Base-by-base conservation (phyloP, 2,329 filamentous ascomycete species). In the Zymoseptoria pseudotritici region DNA sequence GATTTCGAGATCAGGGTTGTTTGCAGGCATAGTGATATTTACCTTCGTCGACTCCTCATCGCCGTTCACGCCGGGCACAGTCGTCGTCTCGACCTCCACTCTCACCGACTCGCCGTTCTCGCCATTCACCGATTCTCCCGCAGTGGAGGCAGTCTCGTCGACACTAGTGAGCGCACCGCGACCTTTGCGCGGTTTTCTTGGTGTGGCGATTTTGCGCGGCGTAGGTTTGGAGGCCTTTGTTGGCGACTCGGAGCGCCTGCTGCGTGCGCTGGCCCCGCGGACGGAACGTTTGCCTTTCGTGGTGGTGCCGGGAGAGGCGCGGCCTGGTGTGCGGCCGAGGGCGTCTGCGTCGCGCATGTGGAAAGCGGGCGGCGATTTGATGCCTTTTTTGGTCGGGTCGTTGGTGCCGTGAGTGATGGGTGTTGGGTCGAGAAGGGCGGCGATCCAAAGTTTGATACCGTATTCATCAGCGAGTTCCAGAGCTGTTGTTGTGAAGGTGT, bases 381-480 rank as follows among this genome's bases (percentile, higher is more conserved):
- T 96, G 62, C 82, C 84, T 82, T 58, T 90, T 83, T 67, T 70
- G 36, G 36, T 17, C 6, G 69, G 66, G 65, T 87, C 87, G 65
- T 85, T 84, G 24, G 83, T 79, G 57, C 80, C 82, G 70, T 83
- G 83, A 53, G 79, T 79, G 62, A 97, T 96, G 26, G 91, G 87
- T 64, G 87, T 80, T n/a, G 91, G 86, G 72, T 97, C 93, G 55
- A 99, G 83, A 19, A 99, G 82, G n/a, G 94, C 94, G 59, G 85
- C 85, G 67, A 99, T 90, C 94, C 94, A 99, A 52, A 88, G 81
- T 54, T 82, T 77, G 74, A 97, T 91, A 59, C 84, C 82, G 74
- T 97, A 99, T 75, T 97, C 92, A 53, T 89, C 86, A 56, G 93
- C 90, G 11, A 99, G 82, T 60, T 83, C 78, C 52, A 99, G 82